Percentiles rank a stretch among this genome's conserved stretches.
These are phyloP conservation scores for Trichoderma hamatum DNA, from an alignment of 2,329 filamentous ascomycete genomes.

Conservation along the genomic window DNA sequence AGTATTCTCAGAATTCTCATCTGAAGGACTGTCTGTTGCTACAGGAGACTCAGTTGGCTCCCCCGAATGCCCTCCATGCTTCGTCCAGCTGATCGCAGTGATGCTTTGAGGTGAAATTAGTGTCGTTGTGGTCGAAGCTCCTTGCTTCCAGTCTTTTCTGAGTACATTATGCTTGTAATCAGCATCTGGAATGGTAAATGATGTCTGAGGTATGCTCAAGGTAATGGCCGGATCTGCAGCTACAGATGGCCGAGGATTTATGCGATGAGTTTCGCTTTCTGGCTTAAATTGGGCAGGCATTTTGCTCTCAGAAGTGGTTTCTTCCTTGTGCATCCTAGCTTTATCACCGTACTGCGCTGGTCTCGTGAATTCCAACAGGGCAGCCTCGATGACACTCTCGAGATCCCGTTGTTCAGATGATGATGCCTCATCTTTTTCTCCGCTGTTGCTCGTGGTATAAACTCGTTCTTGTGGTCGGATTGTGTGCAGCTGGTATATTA, in stretches of 20 bases:
- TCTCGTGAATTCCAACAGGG: background rate
- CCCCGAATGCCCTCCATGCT: slow-evolving; percentile 14
- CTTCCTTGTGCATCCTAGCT: background rate
- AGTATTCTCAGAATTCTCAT: slow-evolving; percentile 6
- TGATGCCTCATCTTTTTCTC: background rate
- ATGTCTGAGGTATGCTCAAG: slow-evolving; percentile 39
- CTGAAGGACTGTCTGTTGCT: background rate
- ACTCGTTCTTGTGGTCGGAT: background rate
- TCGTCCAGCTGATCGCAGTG: slow-evolving; percentile 39
- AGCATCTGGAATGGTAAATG: slow-evolving; percentile 35
- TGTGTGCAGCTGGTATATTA: background rate
- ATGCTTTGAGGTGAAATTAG: slow-evolving; percentile 37
- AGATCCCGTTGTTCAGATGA: background rate
- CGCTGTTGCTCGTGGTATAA: background rate
- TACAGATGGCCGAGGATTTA: slow-evolving; percentile 33
- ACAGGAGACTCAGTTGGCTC: background rate
- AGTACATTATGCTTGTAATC: slow-evolving; percentile 32
- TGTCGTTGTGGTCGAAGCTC: slow-evolving; percentile 34
- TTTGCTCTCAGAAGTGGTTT: background rate
- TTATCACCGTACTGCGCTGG: background rate
- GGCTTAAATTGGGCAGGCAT: slow-evolving; percentile 30
- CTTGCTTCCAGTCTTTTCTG: slow-evolving; percentile 29
- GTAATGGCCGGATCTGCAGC: slow-evolving; percentile 41
- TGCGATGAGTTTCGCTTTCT: slow-evolving; percentile 32
- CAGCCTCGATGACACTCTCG: background rate